These are phyloP conservation scores for Penicillium diatomitis DNA, from an alignment of 495 filamentous ascomycete genomes.

Conservation along the genomic window DNA sequence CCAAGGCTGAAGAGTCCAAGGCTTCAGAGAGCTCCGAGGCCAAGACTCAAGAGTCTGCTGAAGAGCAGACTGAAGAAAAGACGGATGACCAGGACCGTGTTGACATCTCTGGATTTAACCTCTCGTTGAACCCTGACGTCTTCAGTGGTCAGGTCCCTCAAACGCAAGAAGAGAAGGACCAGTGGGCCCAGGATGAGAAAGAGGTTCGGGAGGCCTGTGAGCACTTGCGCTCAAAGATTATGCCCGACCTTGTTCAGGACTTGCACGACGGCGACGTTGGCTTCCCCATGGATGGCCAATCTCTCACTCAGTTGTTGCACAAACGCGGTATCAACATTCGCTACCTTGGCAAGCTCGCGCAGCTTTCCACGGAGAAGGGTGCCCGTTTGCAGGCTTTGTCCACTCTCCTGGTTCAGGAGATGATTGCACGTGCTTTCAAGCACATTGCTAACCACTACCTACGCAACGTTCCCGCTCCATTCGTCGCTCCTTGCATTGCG, in stretches of 20 bases:
- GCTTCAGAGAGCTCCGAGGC: conserved; percentile 23
- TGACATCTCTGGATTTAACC: conserved; percentile 78
- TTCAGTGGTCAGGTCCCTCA: conserved; percentile 88
- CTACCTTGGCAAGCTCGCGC: conserved; percentile 79
- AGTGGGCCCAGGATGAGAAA: conserved; percentile 77
- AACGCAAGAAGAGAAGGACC: conserved; percentile 79
- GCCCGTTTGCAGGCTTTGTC: conserved; percentile 67
- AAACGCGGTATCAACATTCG: conserved; percentile 96
- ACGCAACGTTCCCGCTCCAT: conserved; percentile 66
- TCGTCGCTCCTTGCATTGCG: conserved; percentile 65
- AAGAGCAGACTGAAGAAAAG: conserved; percentile 23
- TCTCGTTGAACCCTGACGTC: conserved; percentile 88
- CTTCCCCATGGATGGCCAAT: conserved; percentile 96
- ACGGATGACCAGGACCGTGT: conserved; percentile 49
- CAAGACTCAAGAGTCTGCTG: conserved; percentile 3
- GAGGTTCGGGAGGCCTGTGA: conserved; percentile 79
- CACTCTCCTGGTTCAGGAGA: conserved; percentile 75
- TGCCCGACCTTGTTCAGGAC: conserved; percentile 70
- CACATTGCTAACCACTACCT: conserved; percentile 75
- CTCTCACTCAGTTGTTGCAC: conserved; percentile 80
- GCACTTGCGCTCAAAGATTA: conserved; percentile 61
- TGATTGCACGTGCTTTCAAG: conserved; percentile 90
- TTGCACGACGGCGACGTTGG: conserved; percentile 87
- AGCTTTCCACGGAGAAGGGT: conserved; percentile 55
- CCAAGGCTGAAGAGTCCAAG: conserved; percentile 20